Conservation (phyloP, 257 asterid genomes). For the Cynanchum wilfordii region DNA sequence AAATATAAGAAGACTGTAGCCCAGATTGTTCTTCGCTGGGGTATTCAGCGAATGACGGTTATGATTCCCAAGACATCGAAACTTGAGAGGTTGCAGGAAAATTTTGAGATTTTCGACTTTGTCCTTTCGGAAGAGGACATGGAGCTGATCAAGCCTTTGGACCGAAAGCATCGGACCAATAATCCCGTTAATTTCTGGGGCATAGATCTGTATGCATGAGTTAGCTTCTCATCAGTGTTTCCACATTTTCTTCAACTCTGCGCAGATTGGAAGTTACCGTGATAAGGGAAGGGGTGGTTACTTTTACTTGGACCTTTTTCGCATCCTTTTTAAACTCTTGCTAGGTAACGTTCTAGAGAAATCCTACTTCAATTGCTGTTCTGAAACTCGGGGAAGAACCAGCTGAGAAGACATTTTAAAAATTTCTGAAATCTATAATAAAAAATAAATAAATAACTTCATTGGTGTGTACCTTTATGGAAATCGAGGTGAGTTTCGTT, state of each 20-base stretch:
- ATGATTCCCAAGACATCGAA: slow-evolving; percentile 63
- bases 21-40: slow-evolving; percentile 62
- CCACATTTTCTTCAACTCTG: not conserved
- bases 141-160: slow-evolving; percentile 40
- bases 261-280: not conserved
- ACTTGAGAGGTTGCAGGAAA: slow-evolving; percentile 48
- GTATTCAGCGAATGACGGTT: slow-evolving; percentile 43
- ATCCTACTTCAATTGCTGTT: not conserved
- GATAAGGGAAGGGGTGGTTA: not conserved
- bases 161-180: slow-evolving; percentile 46
- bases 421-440: too few species aligned
- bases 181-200: slow-evolving; percentile 61
- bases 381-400: not conserved
- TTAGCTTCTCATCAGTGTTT: not conserved
- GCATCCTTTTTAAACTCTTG: not conserved
- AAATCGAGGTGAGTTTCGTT: too few species aligned
- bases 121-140: slow-evolving; percentile 40
- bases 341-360: not conserved
- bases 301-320: not conserved
- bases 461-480: too few species aligned
- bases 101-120: slow-evolving; percentile 36
- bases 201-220: slow-evolving; percentile 42
- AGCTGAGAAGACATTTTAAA: too few species aligned
- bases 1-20: slow-evolving; percentile 50
- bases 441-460: too few species aligned